Percentiles rank a stretch among this genome's conserved stretches.
phyloP scores from a whole-genome alignment of 305 asterid genomes.

The Solanum chacoense region DNA sequence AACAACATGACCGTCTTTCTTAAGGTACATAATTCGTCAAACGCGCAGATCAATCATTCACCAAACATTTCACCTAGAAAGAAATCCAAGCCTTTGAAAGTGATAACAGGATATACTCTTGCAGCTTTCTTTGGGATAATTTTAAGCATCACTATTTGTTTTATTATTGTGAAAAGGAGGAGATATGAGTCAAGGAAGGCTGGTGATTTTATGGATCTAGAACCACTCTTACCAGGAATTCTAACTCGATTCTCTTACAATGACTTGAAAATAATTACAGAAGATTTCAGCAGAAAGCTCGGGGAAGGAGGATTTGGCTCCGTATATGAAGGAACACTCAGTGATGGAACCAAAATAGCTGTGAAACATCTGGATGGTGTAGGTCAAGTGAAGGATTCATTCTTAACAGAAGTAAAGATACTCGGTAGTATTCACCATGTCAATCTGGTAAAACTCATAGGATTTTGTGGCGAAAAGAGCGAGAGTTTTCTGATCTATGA shows the following conservation, averaged over 20 bases:
- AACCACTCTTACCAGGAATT: conserved; percentile 4
- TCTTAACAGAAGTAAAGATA: background rate
- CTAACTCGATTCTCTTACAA: conserved; percentile 6
- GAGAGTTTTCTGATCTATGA: background rate
- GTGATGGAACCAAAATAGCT: conserved; percentile 7
- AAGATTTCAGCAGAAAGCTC: conserved; percentile 5
- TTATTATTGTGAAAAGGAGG: background rate
- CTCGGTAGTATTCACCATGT: background rate
- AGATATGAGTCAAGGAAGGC: background rate
- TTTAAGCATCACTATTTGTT: background rate
- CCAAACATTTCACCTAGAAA: background rate
- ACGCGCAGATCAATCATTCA: background rate
- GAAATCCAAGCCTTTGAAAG: background rate
- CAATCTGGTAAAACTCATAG: background rate
- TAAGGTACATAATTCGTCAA: background rate
- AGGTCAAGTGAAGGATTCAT: background rate
- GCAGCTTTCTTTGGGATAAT: background rate
- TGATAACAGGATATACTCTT: background rate
- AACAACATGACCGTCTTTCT: background rate
- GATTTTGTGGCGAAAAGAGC: background rate
- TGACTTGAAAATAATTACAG: conserved; percentile 1
- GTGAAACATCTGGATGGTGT: conserved; percentile 10
- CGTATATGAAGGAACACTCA: conserved; percentile 4
- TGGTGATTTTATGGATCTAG: background rate
- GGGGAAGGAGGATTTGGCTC: conserved; percentile 23